Base-by-base conservation (phyloP, 352 stramenopile genomes). In the Thalassiosira livingstoniorum region DNA sequence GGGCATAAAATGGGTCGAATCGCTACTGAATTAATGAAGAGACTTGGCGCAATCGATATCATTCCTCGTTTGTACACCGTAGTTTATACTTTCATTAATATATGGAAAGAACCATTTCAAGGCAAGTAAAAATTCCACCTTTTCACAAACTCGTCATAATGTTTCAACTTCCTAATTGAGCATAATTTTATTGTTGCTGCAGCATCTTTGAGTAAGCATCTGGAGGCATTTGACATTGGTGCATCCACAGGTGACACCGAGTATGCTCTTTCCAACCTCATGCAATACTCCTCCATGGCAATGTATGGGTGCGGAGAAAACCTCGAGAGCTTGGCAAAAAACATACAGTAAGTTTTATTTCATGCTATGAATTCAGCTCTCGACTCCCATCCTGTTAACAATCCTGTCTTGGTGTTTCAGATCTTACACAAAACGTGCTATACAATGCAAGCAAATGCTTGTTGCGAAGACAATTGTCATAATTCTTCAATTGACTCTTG, bases 1-100 rank as follows among this genome's bases (percentile, higher is more conserved):
- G 80, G 69, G 4, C 78, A 83, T 39, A 74, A 61, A 4, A 86
- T 83, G 77, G 84, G 83, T 23, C 47, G 87, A 13, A 55, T 90
- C 3, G 78, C 69, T 3, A 63, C 80, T 42, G 64, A 82, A 27
- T 34, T 89, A 23, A 83, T 86, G 32, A 77, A 87, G 43, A 82
- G 72, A 27, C 79, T 88, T 57, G 34, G 63, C 42, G 57, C 68
- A 45, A 64, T 37, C 35, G 63, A 85, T 54, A 74, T 75, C 10
- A 80, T 66, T 29, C 70, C 78, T 70, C 78, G 78, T 18, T n/a
- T 85, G 2, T 81, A 85, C 53, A 27, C 51, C 5, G 66, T 31
- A 27, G 54, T 81, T 64, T 85, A 81, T 72, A 62, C 37, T 23
- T 63, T 75, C 15, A 77, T 80, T 29, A 82, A 82, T 23, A 76